Evolutionary conservation across 306 rosid species (phyloP).

Genomic region (Hippophae tibetana): DNA sequence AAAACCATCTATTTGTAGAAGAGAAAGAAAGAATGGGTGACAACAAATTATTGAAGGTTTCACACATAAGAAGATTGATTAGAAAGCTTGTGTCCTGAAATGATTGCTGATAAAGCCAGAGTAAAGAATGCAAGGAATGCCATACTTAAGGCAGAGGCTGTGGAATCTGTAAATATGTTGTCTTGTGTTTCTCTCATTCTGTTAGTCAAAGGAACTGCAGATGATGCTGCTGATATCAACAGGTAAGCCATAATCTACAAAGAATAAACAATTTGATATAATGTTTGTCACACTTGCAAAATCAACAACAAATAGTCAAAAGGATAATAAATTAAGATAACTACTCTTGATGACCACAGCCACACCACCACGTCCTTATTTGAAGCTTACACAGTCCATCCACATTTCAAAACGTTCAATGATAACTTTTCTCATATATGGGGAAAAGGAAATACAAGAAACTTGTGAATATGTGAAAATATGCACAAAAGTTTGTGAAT

Average conservation of each 20-base stretch:
- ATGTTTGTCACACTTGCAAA: too few species aligned
- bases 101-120: slow-evolving; percentile 37
- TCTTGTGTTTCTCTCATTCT: slow-evolving; percentile 55
- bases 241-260: slow-evolving; percentile 69
- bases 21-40: neutral
- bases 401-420: too few species aligned
- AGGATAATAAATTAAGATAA: too few species aligned
- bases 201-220: slow-evolving; percentile 58
- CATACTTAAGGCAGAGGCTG: slow-evolving; percentile 62
- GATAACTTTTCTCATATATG: too few species aligned
- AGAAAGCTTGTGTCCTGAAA: slow-evolving; percentile 59
- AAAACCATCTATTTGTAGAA: neutral
- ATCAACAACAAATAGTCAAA: too few species aligned
- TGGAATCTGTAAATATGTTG: slow-evolving; percentile 56
- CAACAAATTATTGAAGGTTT: slow-evolving; percentile 27
- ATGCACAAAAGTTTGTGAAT: too few species aligned
- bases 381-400: too few species aligned
- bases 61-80: slow-evolving; percentile 27
- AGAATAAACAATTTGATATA: neutral
- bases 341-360: too few species aligned
- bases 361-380: too few species aligned
- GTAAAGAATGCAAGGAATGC: slow-evolving; percentile 52
- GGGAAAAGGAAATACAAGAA: too few species aligned
- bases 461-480: too few species aligned
- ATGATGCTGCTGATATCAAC: slow-evolving; percentile 63